These are phyloP conservation scores for Sporothrix protearum DNA, from an alignment of 2,329 filamentous ascomycete species.

Conservation along the genomic window DNA sequence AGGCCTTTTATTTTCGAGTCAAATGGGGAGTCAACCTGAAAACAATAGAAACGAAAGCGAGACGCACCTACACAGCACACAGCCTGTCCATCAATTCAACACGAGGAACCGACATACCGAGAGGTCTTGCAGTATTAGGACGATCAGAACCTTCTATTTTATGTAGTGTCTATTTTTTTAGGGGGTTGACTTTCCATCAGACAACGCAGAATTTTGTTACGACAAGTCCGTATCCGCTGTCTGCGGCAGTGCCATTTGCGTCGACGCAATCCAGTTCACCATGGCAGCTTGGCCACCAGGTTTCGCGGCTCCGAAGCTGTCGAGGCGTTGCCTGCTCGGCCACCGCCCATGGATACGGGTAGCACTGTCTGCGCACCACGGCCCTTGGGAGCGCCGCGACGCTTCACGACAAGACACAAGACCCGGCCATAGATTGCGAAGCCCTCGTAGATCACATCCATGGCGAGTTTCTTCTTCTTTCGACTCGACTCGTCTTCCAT, in stretches of 20 bases:
- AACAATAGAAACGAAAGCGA: not conserved
- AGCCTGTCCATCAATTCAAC: not conserved
- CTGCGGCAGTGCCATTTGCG: slow-evolving; percentile 54
- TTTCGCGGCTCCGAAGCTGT: slow-evolving; percentile 31
- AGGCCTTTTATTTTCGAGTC: too few species aligned
- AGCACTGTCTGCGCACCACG: slow-evolving; percentile 26
- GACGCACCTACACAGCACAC: not conserved
- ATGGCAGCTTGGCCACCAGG: slow-evolving; percentile 64
- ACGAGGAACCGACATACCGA: not conserved
- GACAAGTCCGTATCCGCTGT: not conserved
- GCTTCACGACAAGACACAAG: slow-evolving; percentile 82
- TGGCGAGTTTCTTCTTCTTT: slow-evolving; percentile 86
- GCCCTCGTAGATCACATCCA: slow-evolving; percentile 87
- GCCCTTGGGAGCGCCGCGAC: slow-evolving; percentile 49
- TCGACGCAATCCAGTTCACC: slow-evolving; percentile 81
- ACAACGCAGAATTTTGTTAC: not conserved
- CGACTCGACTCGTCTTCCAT: slow-evolving; percentile 45
- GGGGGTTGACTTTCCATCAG: not conserved
- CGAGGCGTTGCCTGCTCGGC: slow-evolving; percentile 24
- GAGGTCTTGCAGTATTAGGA: not conserved
- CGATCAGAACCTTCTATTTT: not conserved
- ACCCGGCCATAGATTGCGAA: slow-evolving; percentile 95
- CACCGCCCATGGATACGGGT: slow-evolving; percentile 25
- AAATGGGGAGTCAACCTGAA: too few species aligned
- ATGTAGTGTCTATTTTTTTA: not conserved